Evolutionary conservation across 345 rosid species (phyloP), one percentile per base, ranked within the genome.

Genomic region (Nephelium lappaceum): DNA sequence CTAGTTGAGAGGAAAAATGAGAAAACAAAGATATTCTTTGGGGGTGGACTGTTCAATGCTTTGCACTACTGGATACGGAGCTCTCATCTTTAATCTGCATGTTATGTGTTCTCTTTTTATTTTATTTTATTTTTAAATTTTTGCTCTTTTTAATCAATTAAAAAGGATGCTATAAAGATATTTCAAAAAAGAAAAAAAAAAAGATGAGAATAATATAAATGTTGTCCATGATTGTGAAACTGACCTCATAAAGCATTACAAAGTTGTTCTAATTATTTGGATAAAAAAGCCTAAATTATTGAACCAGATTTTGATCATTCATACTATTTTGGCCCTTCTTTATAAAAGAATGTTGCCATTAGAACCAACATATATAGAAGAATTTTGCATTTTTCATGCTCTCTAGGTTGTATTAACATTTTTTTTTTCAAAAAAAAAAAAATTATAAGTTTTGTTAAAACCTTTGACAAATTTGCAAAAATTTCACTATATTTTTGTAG

Each of bases 201-300:
- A 51, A 51, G 18, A 19, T 57, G 11, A n/a, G 36, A n/a, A 39
- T 45, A 47, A 18, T 63, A n/a, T 19, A 25, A 23, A 19, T 51
- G 36, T 19, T 16, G 47, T 18, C 36, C 36, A 49, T 76, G 65
- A 66, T 76, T 38, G 53, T 67, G 72, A 76, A 51, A 36, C 49
- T 76, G 71, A 47, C 71, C 62, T 64, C 21, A n/a, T 36, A 75
- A 65, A 49, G 78, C 55, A 60, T 43, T n/a, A 11, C 51, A 74
- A 74, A 74, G 70, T 49, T 66, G 15, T 4, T 65, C 51, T 66
- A 51, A 66, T 66, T 66, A 76, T 36, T 51, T 66, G 51, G 78
- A n/a, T 18, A 16, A 21, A 11, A 69, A 62, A 31, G 5, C 7
- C 21, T 67, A 36, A 11, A 76, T 76, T 49, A 75, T 65, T 75